Conservation (phyloP, 306 rosid species). For the Quercus rubra region DNA sequence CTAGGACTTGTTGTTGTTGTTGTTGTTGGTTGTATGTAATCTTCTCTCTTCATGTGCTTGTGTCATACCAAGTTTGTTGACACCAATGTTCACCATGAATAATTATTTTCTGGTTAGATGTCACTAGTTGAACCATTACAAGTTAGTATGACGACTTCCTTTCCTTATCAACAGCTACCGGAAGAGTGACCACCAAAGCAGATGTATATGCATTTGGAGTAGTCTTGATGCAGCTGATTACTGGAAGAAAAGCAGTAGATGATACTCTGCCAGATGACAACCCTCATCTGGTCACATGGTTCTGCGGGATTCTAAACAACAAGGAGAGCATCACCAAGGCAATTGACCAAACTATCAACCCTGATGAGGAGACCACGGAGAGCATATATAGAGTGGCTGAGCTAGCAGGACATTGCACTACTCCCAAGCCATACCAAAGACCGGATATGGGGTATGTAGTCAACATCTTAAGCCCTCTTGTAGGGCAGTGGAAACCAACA, state of each 20-base stretch:
- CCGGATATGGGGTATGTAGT: conserved; percentile 88
- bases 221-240: conserved; percentile 74
- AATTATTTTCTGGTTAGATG: too few relatives aligned
- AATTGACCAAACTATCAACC: conserved; percentile 63
- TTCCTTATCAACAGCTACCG: conserved; percentile 52
- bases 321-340: conserved; percentile 82
- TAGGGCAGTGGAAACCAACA: conserved; percentile 80
- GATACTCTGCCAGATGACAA: conserved; percentile 69
- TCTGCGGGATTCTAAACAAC: conserved; percentile 60
- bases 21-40: too few relatives aligned
- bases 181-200: conserved; percentile 84
- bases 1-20: too few relatives aligned
- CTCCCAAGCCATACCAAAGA: conserved; percentile 81
- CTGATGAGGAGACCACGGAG: conserved; percentile 79
- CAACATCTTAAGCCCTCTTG: conserved; percentile 70
- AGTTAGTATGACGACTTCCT: background rate
- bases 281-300: conserved; percentile 84
- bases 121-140: too few relatives aligned
- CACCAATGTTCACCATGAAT: too few relatives aligned
- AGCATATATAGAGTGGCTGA: conserved; percentile 76
- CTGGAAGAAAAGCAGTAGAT: conserved; percentile 73
- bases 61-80: too few relatives aligned
- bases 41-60: too few relatives aligned
- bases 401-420: conserved; percentile 77
- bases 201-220: conserved; percentile 90